Conservation (phyloP, 176 grass and related monocot genomes). For the Ensete glaucum region DNA sequence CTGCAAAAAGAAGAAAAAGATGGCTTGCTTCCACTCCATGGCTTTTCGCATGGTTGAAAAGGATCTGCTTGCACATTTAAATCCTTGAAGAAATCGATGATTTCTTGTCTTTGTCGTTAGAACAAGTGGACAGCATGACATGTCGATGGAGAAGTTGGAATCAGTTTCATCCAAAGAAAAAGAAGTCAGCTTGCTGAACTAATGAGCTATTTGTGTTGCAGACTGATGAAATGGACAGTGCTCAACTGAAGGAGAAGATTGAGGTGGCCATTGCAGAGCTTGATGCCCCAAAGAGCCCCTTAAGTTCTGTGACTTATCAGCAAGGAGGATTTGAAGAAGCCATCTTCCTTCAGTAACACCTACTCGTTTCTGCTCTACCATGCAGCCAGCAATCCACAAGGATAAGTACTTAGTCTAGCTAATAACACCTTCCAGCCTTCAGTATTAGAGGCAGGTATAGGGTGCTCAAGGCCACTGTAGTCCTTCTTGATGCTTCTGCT, state of each 20-base stretch:
- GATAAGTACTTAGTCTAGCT: too few relatives aligned
- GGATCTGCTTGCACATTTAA: background rate
- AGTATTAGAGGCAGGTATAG: background rate
- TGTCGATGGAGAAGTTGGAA: too few relatives aligned
- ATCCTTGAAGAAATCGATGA: background rate
- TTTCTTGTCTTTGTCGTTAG: background rate
- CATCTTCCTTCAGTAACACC: background rate
- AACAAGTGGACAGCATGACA: too few relatives aligned
- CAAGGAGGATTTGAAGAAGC: background rate
- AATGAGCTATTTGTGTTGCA: background rate
- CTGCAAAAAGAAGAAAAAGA: background rate
- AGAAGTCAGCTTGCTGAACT: too few relatives aligned
- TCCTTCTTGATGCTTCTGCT: too few relatives aligned
- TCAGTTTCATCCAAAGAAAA: too few relatives aligned
- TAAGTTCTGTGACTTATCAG: constrained; percentile 6
- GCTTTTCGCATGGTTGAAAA: background rate
- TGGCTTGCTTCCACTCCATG: background rate
- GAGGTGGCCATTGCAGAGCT: background rate
- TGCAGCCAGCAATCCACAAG: too few relatives aligned
- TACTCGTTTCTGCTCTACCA: background rate
- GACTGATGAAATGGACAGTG: constrained; percentile 6
- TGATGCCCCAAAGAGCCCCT: background rate
- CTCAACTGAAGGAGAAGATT: constrained; percentile 11
- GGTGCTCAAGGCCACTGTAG: background rate
- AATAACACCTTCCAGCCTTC: background rate